These are phyloP conservation scores for Phlegmacium glaucopus DNA, from an alignment of 768 basidiomycete species.

Conservation along the genomic window DNA sequence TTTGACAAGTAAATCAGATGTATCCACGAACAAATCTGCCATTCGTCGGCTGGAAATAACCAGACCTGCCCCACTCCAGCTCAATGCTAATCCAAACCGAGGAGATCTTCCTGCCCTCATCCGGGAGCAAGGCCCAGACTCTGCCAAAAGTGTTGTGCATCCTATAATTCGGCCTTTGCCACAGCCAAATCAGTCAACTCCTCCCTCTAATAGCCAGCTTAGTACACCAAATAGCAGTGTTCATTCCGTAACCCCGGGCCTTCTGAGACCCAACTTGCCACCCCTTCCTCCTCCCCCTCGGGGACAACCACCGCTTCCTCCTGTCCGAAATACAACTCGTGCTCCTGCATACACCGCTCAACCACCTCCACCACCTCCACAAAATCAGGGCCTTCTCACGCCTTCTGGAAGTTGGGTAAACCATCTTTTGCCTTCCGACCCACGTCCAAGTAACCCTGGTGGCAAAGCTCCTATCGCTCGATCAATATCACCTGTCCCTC, in stretches of 20 bases:
- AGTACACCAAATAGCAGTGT: slow-evolving; percentile 30
- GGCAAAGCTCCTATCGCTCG: slow-evolving; percentile 34
- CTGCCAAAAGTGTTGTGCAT: slow-evolving; percentile 35
- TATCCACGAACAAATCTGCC: slow-evolving; percentile 27
- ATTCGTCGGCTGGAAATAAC: slow-evolving; percentile 54
- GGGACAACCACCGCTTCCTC: slow-evolving; percentile 57
- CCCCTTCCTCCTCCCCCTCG: slow-evolving; percentile 71
- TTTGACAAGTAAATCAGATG: slow-evolving; percentile 10
- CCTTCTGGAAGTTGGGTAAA: slow-evolving; percentile 43
- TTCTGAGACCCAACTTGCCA: slow-evolving; percentile 49
- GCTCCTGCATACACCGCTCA: slow-evolving; percentile 39
- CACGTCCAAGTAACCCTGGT: slow-evolving; percentile 50
- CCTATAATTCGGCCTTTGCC: slow-evolving; percentile 45
- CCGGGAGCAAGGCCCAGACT: slow-evolving; percentile 59
- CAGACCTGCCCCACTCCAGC: slow-evolving; percentile 80
- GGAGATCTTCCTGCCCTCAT: slow-evolving; percentile 72
- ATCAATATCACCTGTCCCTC: slow-evolving; percentile 43
- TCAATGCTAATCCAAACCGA: slow-evolving; percentile 50
- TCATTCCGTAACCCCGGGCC: slow-evolving; percentile 28
- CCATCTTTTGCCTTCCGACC: slow-evolving; percentile 59
- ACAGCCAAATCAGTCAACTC: slow-evolving; percentile 36
- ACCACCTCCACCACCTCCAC: slow-evolving; percentile 39
- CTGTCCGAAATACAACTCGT: slow-evolving; percentile 35
- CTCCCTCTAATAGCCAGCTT: slow-evolving; percentile 20
- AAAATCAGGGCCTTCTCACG: slow-evolving; percentile 35